Conservation (phyloP, 495 filamentous ascomycete species). For the Elaphomyces granulatus region DNA sequence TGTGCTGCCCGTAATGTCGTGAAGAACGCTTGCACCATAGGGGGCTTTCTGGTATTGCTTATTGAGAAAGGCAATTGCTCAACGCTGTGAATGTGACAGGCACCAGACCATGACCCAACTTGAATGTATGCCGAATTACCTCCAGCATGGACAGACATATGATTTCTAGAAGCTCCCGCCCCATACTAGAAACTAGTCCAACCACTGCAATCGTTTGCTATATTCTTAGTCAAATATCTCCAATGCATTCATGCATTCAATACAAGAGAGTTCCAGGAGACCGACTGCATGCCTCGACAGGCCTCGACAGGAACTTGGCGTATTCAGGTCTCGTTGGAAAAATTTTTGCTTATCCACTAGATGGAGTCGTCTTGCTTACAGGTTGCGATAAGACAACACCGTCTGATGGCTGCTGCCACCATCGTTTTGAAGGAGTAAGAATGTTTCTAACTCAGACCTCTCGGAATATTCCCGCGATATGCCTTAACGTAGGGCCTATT, state of each 20-base stretch:
- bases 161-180: no score
- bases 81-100: no score
- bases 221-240: no score
- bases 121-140: no score
- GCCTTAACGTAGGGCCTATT: conserved; percentile 42
- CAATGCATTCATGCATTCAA: conserved; percentile 43
- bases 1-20: no score
- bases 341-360: conserved; percentile 36
- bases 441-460: conserved; percentile 1
- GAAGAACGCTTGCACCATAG: no score
- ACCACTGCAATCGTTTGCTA: no score
- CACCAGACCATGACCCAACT: no score
- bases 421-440: conserved; percentile 16
- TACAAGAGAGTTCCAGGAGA: conserved; percentile 35
- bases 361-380: conserved; percentile 41
- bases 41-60: no score
- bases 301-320: conserved; percentile 38
- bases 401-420: conserved; percentile 41
- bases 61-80: no score
- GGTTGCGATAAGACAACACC: conserved; percentile 45
- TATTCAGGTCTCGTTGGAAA: conserved; percentile 39
- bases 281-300: conserved; percentile 39
- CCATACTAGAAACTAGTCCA: no score
- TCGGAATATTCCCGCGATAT: conserved; percentile 39
- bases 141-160: no score